Evolutionary conservation across 2,329 filamentous ascomycete species (phyloP), one percentile per base, ranked within the genome.

Genomic region (Ophiosphaerella herpotricha): DNA sequence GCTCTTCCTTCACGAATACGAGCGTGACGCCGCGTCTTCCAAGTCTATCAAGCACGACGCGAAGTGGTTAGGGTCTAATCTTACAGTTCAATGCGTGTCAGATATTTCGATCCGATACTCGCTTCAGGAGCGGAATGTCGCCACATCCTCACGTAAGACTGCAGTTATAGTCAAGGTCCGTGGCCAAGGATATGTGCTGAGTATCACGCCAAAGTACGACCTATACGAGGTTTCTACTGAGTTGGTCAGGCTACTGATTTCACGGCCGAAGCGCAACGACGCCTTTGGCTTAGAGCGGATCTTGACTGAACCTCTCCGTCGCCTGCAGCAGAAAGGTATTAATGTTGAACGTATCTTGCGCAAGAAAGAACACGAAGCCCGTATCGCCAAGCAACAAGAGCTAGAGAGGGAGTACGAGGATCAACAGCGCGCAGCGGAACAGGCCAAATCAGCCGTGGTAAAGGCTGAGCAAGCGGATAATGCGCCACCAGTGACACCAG

Each of bases 291-390:
- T 99, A 48, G 94, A 97, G 74, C 92, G 91, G 45, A 88, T 99
- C 55, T 77, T 99, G 33, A 93, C 89, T 50, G 86, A 94, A 7
- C 90, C 93, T 61, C 80, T 99, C 21, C 83, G 89, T 39, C 87
- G 92, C 43, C 77, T 99, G 35, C 87, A 90, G 63, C 85, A 86
- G 52, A 90, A 94, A 57, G 94, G 94, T 1, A 97, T 97, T 78
- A 97, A 99, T 60, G 94, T 99, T 34, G 91, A 97, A 66, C 88
- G 94, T 42, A 97, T 99, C 55, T 80, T 99, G 18, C 85, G 90
- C 33, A 88, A 88, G 46, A 95, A 95, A 75, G 91, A 89, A 16
- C 89, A 90, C 2, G 91, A 97, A 72, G 90, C 90, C 5, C 85
- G 90, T 44, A 86, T 97, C 57, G 91, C 91, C 0, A 92, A 97